Conservation (phyloP, 2,329 filamentous ascomycete genomes). For the Sphaerulina vaccinii region DNA sequence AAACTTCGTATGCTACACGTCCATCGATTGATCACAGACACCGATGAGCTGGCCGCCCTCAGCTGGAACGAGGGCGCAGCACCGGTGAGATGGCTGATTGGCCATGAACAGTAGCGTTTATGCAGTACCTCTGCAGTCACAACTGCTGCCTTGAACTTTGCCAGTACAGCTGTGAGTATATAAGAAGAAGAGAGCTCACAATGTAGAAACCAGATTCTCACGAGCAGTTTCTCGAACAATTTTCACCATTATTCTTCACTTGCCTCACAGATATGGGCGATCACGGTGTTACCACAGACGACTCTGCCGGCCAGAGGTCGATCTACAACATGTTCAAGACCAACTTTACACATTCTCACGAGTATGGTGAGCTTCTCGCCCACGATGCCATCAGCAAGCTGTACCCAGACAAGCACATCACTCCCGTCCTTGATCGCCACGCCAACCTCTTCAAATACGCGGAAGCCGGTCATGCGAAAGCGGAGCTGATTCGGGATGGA, state of each 20-base stretch:
- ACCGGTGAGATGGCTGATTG: background rate
- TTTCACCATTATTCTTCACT: background rate
- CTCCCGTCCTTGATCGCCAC: slow-evolving; percentile 1
- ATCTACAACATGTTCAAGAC: slow-evolving; percentile 15
- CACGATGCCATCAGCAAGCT: slow-evolving; percentile 15
- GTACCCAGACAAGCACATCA: slow-evolving; percentile 19
- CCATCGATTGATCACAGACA: background rate
- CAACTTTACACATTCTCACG: slow-evolving; percentile 5
- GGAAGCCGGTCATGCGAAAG: slow-evolving; percentile 41
- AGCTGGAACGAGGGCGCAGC: background rate
- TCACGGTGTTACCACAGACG: background rate
- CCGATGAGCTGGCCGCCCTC: background rate
- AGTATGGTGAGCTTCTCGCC: slow-evolving; percentile 16
- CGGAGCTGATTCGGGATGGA: slow-evolving; percentile 38
- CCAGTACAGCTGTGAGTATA: no score
- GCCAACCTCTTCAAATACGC: slow-evolving; percentile 42
- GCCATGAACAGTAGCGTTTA: background rate
- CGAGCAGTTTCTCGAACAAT: background rate
- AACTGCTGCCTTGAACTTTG: background rate
- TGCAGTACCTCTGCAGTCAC: background rate
- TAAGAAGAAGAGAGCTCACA: no score
- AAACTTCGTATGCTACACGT: background rate
- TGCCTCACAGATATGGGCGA: slow-evolving; percentile 5
- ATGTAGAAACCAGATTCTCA: background rate
- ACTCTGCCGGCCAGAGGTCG: background rate